These are phyloP conservation scores for Tirmania nivea DNA, from an alignment of 495 filamentous ascomycete species.

Conservation along the genomic window DNA sequence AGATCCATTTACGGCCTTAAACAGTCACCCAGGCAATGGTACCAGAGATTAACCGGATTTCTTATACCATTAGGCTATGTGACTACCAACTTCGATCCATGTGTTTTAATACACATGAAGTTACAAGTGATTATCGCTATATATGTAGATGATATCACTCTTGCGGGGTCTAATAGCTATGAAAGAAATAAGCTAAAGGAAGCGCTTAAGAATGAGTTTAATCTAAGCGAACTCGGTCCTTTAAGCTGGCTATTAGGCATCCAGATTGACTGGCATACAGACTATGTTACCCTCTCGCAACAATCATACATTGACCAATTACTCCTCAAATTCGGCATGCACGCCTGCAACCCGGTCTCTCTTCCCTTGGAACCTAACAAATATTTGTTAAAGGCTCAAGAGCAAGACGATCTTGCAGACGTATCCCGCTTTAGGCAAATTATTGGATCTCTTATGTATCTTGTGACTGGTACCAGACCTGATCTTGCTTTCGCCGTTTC, in stretches of 20 bases:
- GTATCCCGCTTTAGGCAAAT: neutral
- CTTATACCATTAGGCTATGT: too few species aligned
- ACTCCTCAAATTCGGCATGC: neutral
- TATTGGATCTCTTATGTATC: slow-evolving; percentile 6
- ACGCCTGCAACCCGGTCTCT: neutral
- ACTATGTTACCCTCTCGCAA: neutral
- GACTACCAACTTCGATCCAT: too few species aligned
- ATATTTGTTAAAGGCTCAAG: too few species aligned
- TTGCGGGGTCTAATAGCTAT: slow-evolving; percentile 1
- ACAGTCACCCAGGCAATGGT: slow-evolving; percentile 9
- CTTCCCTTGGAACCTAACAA: neutral
- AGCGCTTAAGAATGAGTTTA: neutral
- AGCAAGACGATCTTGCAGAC: neutral
- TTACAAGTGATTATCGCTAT: too few species aligned
- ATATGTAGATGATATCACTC: slow-evolving; percentile 1
- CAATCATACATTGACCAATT: slow-evolving; percentile 1
- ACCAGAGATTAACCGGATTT: slow-evolving; percentile 1
- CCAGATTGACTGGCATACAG: neutral
- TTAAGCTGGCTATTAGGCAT: neutral
- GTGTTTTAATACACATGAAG: too few species aligned
- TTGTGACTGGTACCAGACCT: slow-evolving; percentile 5
- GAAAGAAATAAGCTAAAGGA: neutral
- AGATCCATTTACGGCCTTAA: slow-evolving; percentile 10
- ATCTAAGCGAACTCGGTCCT: neutral
- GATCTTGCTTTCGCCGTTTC: slow-evolving; percentile 5